These are phyloP conservation scores for Candida anutae DNA, from an alignment of 1,139 yeast species.

Conservation along the genomic window DNA sequence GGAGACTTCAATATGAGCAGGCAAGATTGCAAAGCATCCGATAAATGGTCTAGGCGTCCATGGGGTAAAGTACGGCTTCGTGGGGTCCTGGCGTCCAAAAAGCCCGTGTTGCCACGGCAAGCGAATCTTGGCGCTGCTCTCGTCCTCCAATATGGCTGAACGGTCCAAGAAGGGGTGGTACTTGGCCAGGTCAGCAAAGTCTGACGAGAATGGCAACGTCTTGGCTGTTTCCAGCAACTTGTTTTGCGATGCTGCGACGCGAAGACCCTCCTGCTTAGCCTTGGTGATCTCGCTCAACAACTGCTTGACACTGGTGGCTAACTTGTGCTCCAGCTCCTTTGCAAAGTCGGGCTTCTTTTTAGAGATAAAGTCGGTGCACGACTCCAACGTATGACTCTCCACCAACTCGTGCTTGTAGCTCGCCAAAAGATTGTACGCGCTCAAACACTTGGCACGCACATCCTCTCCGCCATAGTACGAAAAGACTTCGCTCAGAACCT, in stretches of 20 bases:
- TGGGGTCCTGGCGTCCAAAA: slow-evolving; percentile 72
- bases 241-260: slow-evolving; percentile 23
- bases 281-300: slow-evolving; percentile 48
- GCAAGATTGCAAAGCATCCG: slow-evolving; percentile 87
- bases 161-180: slow-evolving; percentile 42
- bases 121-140: slow-evolving; percentile 37
- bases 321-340: slow-evolving; percentile 29
- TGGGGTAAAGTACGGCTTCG: slow-evolving; percentile 86
- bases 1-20: slow-evolving; percentile 85
- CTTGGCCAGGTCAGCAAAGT: slow-evolving; percentile 49
- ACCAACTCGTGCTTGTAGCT: slow-evolving; percentile 23
- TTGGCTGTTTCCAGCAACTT: slow-evolving; percentile 22
- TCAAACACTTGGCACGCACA: slow-evolving; percentile 24
- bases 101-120: slow-evolving; percentile 73
- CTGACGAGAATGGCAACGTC: slow-evolving; percentile 40
- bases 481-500: slow-evolving; percentile 11
- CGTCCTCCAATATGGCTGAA: slow-evolving; percentile 51
- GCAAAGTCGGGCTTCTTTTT: slow-evolving; percentile 31
- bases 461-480: slow-evolving; percentile 16
- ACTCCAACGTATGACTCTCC: slow-evolving; percentile 10
- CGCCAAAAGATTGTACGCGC: slow-evolving; percentile 20
- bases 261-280: slow-evolving; percentile 41
- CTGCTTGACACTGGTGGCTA: slow-evolving; percentile 44
- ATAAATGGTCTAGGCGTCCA: slow-evolving; percentile 93
- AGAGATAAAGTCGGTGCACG: slow-evolving; percentile 16